Evolutionary conservation across 257 asterid species (phyloP).

Genomic region (Thymus quinquecostatus): DNA sequence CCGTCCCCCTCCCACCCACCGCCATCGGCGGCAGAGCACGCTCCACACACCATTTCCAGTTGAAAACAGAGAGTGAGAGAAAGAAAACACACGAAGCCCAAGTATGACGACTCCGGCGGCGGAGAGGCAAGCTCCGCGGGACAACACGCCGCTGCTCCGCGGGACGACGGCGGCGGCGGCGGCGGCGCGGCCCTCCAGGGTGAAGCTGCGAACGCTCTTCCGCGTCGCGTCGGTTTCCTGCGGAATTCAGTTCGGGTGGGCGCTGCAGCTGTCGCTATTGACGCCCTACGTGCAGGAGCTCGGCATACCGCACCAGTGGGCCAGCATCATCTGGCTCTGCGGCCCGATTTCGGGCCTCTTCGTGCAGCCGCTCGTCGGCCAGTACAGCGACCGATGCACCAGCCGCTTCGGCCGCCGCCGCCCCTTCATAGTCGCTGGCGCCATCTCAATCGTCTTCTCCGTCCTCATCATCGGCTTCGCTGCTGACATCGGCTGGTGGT

Average conservation of each 20-base stretch:
- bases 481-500: slow-evolving; percentile 74
- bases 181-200: slow-evolving; percentile 32
- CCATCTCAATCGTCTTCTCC: slow-evolving; percentile 63
- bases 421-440: slow-evolving; percentile 70
- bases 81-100: not conserved
- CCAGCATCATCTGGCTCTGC: slow-evolving; percentile 88
- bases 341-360: slow-evolving; percentile 85
- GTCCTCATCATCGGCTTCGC: slow-evolving; percentile 69
- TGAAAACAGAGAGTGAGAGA: not conserved
- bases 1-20: slow-evolving; percentile 9
- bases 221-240: slow-evolving; percentile 84
- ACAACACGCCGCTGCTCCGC: slow-evolving; percentile 24
- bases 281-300: slow-evolving; percentile 91
- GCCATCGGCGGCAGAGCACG: slow-evolving; percentile 3
- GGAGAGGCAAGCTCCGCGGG: slow-evolving; percentile 23
- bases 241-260: slow-evolving; percentile 99
- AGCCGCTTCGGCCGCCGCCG: slow-evolving; percentile 83
- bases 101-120: slow-evolving; percentile 30
- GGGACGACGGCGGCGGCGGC: not conserved
- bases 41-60: not conserved
- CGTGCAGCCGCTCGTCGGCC: slow-evolving; percentile 88
- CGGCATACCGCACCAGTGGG: slow-evolving; percentile 87
- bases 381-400: slow-evolving; percentile 69
- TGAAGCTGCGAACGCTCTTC: slow-evolving; percentile 55
- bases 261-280: slow-evolving; percentile 68